Conservation (phyloP, 179 eudicot genomes). For the Amaranthus tricolor region DNA sequence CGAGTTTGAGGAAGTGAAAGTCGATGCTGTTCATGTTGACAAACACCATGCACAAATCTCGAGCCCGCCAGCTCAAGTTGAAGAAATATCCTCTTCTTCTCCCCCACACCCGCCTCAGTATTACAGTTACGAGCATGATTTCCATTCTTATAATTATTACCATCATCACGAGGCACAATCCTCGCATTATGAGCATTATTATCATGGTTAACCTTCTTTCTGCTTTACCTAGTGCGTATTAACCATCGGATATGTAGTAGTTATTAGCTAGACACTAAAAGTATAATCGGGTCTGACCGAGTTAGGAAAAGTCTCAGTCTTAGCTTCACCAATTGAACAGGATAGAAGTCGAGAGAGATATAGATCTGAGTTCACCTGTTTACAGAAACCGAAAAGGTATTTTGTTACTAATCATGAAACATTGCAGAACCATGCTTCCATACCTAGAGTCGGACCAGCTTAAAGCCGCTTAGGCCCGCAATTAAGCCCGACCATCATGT, state of each 20-base stretch:
- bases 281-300: too few species aligned
- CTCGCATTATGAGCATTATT: constrained; percentile 23
- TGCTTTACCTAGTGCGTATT: constrained; percentile 4
- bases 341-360: too few species aligned
- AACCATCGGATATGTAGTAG: background rate
- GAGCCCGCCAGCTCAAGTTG: constrained; percentile 24
- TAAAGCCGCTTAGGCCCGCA: too few species aligned
- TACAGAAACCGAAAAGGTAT: too few species aligned
- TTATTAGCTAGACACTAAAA: too few species aligned
- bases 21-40: constrained; percentile 38
- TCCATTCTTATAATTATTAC: constrained; percentile 23
- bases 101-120: constrained; percentile 27
- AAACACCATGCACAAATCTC: constrained; percentile 38
- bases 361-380: too few species aligned
- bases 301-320: too few species aligned
- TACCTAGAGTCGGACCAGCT: too few species aligned
- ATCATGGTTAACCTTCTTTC: constrained; percentile 20
- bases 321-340: too few species aligned
- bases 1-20: constrained; percentile 56
- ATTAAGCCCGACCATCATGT: too few species aligned
- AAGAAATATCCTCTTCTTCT: constrained; percentile 25
- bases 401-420: too few species aligned
- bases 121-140: constrained; percentile 24
- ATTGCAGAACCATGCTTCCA: too few species aligned
- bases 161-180: constrained; percentile 27